Percentiles rank a stretch among this genome's conserved stretches.
Evolutionary conservation across 129 eudicot species (phyloP).

Genomic region (Tagetes erecta): DNA sequence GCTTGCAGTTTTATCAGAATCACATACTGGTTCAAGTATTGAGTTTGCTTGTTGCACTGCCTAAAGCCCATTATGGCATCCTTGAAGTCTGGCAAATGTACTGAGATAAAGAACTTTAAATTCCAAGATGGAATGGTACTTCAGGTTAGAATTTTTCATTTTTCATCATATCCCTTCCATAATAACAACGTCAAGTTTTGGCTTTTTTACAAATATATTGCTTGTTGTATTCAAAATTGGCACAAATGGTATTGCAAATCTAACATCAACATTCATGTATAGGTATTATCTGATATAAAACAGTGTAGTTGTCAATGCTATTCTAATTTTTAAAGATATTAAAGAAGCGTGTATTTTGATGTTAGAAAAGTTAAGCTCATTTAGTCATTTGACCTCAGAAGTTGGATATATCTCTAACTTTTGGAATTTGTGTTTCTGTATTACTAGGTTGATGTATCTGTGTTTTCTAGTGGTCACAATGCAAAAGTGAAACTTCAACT

Average conservation of each 20-base stretch:
- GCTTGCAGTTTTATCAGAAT: slow-evolving; percentile 33
- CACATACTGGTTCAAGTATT: slow-evolving; percentile 23
- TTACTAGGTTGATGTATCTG: slow-evolving; percentile 43
- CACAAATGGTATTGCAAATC: not conserved
- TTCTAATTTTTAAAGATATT: not conserved
- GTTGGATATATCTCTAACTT: slow-evolving; percentile 4
- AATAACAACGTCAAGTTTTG: not conserved
- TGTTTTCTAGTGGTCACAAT: slow-evolving; percentile 35
- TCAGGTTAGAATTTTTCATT: slow-evolving; percentile 39
- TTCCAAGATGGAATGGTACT: slow-evolving; percentile 45
- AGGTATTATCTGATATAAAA: slow-evolving; percentile 8
- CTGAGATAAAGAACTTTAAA: slow-evolving; percentile 28
- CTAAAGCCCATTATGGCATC: slow-evolving; percentile 36
- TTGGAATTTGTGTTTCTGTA: slow-evolving; percentile 18
- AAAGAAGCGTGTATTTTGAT: too few species aligned
- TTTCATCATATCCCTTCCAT: slow-evolving; percentile 17
- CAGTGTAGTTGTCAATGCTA: slow-evolving; percentile 10
- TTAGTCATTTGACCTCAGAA: too few species aligned
- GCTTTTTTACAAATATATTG: not conserved
- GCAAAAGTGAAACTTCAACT: slow-evolving; percentile 53
- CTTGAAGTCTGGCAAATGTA: slow-evolving; percentile 27
- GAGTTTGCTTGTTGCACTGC: slow-evolving; percentile 20
- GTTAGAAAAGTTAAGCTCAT: not conserved
- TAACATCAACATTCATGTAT: slow-evolving; percentile 9
- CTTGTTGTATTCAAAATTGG: not conserved